phyloP scores from a whole-genome alignment of 2,329 filamentous ascomycete genomes.

The Diaporthe caulivora region DNA sequence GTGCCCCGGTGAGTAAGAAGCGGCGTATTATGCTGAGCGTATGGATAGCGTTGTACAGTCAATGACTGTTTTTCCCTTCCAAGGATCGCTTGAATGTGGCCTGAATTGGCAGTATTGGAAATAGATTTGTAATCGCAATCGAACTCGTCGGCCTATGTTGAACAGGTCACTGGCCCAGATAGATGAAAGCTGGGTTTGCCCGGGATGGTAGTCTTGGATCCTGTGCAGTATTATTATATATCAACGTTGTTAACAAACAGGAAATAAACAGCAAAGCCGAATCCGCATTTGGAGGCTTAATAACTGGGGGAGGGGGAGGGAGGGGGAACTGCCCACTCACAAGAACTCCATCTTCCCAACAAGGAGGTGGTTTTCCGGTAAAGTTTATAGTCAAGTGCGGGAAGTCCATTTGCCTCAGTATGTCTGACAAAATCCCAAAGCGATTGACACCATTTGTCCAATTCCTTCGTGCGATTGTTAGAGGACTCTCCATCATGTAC shows the following conservation, averaged over 20 bases:
- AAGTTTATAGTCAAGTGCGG: neutral
- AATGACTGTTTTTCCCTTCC: neutral
- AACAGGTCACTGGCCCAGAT: neutral
- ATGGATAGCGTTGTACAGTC: neutral
- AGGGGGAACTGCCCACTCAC: too few relatives aligned
- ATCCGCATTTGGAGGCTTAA: too few relatives aligned
- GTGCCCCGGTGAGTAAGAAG: neutral
- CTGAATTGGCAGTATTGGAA: neutral
- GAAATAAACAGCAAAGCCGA: too few relatives aligned
- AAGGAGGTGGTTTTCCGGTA: neutral
- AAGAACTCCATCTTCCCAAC: neutral
- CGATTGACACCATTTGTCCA: neutral
- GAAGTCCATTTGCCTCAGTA: neutral
- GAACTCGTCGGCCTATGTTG: neutral
- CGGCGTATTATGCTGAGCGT: neutral
- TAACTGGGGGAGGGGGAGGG: too few relatives aligned
- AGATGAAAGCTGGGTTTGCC: neutral
- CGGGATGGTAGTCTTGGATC: neutral
- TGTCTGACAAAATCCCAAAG: neutral
- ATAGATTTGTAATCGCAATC: neutral
- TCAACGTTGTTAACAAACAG: too few relatives aligned
- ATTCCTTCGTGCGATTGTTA: too few relatives aligned
- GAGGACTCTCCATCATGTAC: too few relatives aligned
- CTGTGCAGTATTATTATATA: neutral
- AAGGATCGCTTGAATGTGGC: too few relatives aligned